Conservation (phyloP, 2,329 filamentous ascomycete genomes). For the Diaporthe ampelina region DNA sequence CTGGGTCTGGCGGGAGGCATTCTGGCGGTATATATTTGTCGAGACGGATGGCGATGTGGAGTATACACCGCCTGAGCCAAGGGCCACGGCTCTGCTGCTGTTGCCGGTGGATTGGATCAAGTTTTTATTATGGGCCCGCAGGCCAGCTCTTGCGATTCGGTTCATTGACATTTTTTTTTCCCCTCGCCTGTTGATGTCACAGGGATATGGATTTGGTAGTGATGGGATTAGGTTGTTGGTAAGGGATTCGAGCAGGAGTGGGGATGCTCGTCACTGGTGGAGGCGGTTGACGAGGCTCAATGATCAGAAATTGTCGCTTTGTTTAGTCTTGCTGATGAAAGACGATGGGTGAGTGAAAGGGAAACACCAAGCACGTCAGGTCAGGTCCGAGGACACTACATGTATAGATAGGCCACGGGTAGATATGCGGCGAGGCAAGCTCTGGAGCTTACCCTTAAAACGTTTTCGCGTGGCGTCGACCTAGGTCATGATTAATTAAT, state of each 20-base stretch:
- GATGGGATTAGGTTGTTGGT: neutral
- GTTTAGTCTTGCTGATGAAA: neutral
- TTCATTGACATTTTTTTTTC: slow-evolving; percentile 10
- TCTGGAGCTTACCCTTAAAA: slow-evolving; percentile 24
- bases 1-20: neutral
- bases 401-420: neutral
- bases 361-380: neutral
- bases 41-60: neutral
- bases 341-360: neutral
- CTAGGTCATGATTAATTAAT: slow-evolving; percentile 34
- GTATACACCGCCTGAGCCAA: slow-evolving; percentile 25
- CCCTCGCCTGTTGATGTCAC: slow-evolving; percentile 16
- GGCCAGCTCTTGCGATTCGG: slow-evolving; percentile 30
- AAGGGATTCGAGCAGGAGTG: neutral
- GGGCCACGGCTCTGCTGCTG: slow-evolving; percentile 2
- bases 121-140: slow-evolving; percentile 33
- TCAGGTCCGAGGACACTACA: neutral
- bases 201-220: neutral
- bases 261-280: slow-evolving; percentile 19
- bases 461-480: slow-evolving; percentile 29
- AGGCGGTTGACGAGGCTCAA: neutral
- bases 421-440: neutral
- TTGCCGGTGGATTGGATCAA: neutral
- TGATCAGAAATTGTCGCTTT: neutral
- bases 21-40: slow-evolving; percentile 28